Evolutionary conservation across 2,329 filamentous ascomycete species (phyloP).

Genomic region (Mycosphaerella arachidis): DNA sequence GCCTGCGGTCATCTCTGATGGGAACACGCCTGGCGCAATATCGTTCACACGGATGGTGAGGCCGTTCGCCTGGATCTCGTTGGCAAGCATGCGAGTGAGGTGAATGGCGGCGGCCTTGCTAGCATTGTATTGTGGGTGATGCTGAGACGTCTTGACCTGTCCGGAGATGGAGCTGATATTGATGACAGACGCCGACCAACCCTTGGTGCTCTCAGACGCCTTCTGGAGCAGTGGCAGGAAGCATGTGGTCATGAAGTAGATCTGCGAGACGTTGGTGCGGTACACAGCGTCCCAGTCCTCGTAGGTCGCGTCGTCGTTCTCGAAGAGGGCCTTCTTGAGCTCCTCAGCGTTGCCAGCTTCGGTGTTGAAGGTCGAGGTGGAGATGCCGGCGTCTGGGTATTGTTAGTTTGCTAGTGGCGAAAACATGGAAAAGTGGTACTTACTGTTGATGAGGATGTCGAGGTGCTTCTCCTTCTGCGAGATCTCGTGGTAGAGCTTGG

Average conservation of each 20-base stretch:
- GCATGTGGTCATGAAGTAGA: constrained; percentile 44
- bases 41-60: constrained; percentile 55
- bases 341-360: constrained; percentile 39
- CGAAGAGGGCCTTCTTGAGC: constrained; percentile 43
- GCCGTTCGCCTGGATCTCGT: constrained; percentile 48
- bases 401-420: background rate
- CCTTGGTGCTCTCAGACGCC: constrained; percentile 38
- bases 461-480: constrained; percentile 42
- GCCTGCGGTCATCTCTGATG: constrained; percentile 54
- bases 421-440: background rate
- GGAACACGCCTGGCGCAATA: constrained; percentile 52
- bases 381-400: constrained; percentile 34
- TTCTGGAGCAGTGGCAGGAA: constrained; percentile 46
- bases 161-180: constrained; percentile 47
- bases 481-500: constrained; percentile 41
- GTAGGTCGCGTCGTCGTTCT: constrained; percentile 37
- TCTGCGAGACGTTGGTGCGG: constrained; percentile 46
- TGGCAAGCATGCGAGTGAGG: constrained; percentile 52
- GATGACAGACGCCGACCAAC: constrained; percentile 43
- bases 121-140: constrained; percentile 48
- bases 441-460: constrained; percentile 45
- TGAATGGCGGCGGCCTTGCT: constrained; percentile 47
- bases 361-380: constrained; percentile 36
- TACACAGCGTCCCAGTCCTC: constrained; percentile 45
- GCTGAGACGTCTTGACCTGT: constrained; percentile 44